phyloP scores from a whole-genome alignment of 345 rosid species.

The Combretum micranthum region DNA sequence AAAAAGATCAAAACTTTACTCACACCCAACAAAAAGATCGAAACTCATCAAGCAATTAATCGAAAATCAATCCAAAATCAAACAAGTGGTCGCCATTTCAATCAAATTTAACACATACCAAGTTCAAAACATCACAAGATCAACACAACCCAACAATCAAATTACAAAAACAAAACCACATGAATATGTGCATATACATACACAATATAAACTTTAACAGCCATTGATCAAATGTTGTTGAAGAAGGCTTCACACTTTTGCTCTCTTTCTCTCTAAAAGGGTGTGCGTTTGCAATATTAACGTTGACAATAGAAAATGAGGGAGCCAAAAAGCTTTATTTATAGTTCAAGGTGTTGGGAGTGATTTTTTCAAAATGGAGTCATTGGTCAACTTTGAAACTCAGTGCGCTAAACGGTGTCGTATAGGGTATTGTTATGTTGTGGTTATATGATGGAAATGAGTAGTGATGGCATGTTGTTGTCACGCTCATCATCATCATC shows the following conservation, averaged over 20 bases:
- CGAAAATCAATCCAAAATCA: neutral
- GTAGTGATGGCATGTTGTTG: too few species aligned
- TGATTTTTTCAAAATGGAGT: too few species aligned
- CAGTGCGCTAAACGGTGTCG: too few species aligned
- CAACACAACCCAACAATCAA: neutral
- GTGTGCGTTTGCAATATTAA: neutral
- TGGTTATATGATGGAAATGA: too few species aligned
- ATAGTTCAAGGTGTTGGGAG: conserved; percentile 25
- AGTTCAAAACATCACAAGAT: neutral
- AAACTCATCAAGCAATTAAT: too few species aligned
- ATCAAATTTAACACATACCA: neutral
- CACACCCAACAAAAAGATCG: too few species aligned
- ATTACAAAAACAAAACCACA: neutral
- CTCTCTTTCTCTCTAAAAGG: neutral
- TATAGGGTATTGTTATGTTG: too few species aligned
- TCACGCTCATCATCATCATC: too few species aligned
- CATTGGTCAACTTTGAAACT: too few species aligned
- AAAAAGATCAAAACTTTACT: too few species aligned
- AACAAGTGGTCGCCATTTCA: neutral
- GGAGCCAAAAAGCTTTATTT: conserved; percentile 22
- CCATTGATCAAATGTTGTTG: conserved; percentile 31
- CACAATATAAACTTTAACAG: conserved; percentile 71
- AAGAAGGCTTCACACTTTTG: conserved; percentile 1
- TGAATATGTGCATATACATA: conserved; percentile 40
- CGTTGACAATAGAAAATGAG: conserved; percentile 19